phyloP scores from a whole-genome alignment of 2,329 filamentous ascomycete genomes.

The Aspergillus awamori region DNA sequence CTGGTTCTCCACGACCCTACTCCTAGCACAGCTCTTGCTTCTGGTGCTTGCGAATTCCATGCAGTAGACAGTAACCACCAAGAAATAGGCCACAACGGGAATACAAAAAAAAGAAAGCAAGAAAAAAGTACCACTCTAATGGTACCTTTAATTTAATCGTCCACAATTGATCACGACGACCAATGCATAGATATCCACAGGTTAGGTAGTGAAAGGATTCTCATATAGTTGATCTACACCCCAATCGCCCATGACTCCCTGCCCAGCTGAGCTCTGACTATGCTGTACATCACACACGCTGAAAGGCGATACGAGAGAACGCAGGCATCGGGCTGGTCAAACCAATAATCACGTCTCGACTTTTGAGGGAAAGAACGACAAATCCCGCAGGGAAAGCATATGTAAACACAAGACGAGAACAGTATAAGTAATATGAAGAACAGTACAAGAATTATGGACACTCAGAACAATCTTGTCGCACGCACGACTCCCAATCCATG shows the following conservation, averaged over 20 bases:
- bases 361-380: conserved; percentile 10
- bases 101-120: too few species aligned
- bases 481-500: conserved; percentile 35
- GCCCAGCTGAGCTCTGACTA: not conserved
- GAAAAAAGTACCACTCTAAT: too few species aligned
- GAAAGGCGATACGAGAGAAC: conserved; percentile 11
- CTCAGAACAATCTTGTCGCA: conserved; percentile 35
- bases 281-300: conserved; percentile 21
- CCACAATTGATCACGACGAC: too few species aligned
- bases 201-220: not conserved
- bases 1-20: too few species aligned
- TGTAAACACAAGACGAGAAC: conserved; percentile 8
- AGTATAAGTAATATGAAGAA: conserved; percentile 16
- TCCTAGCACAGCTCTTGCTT: too few species aligned
- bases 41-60: too few species aligned
- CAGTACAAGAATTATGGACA: conserved; percentile 32
- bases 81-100: too few species aligned
- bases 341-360: conserved; percentile 15
- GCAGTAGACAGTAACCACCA: too few species aligned
- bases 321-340: not conserved
- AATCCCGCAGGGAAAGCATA: conserved; percentile 6
- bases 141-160: too few species aligned
- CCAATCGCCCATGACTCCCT: not conserved
- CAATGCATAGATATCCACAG: not conserved
- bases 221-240: not conserved